Conservation (phyloP, 2,329 filamentous ascomycete genomes). For the Stagonosporopsis vannaccii region DNA sequence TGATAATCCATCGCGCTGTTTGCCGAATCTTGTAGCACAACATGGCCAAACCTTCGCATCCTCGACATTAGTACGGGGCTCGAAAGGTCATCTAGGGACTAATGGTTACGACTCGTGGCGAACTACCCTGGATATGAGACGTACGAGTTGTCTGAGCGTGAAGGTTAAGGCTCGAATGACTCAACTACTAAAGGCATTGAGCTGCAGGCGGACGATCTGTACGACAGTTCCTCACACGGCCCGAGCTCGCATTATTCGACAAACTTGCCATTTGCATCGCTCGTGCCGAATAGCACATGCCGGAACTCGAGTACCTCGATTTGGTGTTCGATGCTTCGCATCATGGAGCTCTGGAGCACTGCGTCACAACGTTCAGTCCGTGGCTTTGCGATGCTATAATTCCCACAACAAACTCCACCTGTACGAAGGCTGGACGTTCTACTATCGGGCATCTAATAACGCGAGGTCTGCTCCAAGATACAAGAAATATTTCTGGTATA, state of each 20-base stretch:
- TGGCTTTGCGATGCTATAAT: too few relatives aligned
- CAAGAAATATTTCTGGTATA: background rate
- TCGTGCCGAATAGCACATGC: background rate
- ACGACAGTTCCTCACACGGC: background rate
- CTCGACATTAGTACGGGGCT: background rate
- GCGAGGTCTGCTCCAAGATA: background rate
- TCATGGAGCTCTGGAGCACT: background rate
- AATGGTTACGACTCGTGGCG: background rate
- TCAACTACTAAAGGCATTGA: background rate
- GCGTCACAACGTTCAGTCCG: too few relatives aligned
- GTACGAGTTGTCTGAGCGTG: background rate
- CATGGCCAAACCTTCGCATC: background rate
- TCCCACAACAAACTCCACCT: background rate
- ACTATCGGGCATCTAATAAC: background rate
- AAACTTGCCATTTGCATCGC: background rate
- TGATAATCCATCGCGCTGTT: background rate
- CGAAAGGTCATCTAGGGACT: conserved; percentile 1
- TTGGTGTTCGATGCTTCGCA: conserved; percentile 4
- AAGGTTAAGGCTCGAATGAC: background rate
- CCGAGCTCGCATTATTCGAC: background rate
- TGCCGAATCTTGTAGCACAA: background rate
- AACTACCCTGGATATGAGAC: background rate
- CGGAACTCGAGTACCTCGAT: background rate
- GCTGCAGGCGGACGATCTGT: background rate
- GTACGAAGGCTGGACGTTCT: conserved; percentile 3